Conservation (phyloP, 345 rosid genomes). For the Populus tremula region DNA sequence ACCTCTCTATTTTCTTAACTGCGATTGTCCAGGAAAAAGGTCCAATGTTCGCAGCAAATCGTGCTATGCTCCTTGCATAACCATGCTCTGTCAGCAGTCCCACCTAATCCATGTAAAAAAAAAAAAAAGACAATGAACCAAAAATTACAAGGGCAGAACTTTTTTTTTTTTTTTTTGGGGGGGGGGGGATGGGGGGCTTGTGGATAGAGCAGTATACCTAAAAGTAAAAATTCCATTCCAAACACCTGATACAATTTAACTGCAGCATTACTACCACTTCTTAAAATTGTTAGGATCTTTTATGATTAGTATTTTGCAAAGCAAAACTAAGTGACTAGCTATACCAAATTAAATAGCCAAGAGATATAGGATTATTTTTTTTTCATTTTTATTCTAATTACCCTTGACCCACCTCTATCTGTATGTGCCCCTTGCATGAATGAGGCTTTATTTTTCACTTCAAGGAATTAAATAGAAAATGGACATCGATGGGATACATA, state of each 20-base stretch:
- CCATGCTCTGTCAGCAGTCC: slow-evolving; percentile 69
- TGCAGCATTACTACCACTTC: not conserved
- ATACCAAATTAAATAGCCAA: not conserved
- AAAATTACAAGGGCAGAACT: too few relatives aligned
- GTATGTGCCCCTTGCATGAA: slow-evolving; percentile 2
- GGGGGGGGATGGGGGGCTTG: not conserved
- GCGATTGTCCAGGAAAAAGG: slow-evolving; percentile 77
- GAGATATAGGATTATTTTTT: not conserved
- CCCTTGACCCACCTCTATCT: not conserved
- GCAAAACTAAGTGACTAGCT: not conserved
- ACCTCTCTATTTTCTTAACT: slow-evolving; percentile 48
- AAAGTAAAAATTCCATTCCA: not conserved
- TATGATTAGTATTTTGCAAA: not conserved
- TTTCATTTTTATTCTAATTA: not conserved
- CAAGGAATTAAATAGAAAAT: slow-evolving; percentile 14
- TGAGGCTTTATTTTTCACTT: slow-evolving; percentile 2
- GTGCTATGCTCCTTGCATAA: slow-evolving; percentile 85
- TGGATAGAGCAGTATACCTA: slow-evolving; percentile 6
- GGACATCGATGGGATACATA: slow-evolving; percentile 22
- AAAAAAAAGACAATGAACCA: slow-evolving; percentile 15
- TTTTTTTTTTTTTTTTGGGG: too few relatives aligned
- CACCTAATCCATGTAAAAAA: slow-evolving; percentile 46
- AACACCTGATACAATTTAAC: not conserved
- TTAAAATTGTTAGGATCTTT: not conserved
- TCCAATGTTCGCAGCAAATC: slow-evolving; percentile 80